Conservation (phyloP, 345 rosid species). For the Acer yangbiense region DNA sequence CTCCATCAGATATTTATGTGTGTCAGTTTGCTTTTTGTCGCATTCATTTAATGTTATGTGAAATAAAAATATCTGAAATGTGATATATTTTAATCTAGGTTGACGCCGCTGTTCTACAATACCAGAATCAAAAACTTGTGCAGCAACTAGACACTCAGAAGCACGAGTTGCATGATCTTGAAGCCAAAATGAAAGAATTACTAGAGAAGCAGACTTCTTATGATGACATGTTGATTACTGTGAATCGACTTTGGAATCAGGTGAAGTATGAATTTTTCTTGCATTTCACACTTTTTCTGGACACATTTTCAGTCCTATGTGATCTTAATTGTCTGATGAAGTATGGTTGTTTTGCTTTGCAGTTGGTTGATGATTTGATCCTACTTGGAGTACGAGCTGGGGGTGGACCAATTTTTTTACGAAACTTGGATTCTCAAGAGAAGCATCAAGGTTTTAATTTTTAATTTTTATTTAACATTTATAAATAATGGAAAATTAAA, state of each 20-base stretch:
- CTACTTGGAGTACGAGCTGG: constrained; percentile 80
- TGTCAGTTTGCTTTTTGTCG: not conserved
- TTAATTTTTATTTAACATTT: not conserved
- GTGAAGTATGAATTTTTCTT: constrained; percentile 30
- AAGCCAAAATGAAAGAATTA: constrained; percentile 54
- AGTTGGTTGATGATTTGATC: constrained; percentile 90
- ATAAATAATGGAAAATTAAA: not conserved
- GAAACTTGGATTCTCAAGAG: constrained; percentile 46
- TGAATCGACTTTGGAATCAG: constrained; percentile 82
- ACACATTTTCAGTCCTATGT: not conserved
- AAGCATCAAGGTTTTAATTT: constrained; percentile 48
- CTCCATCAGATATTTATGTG: not conserved
- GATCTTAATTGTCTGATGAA: not conserved
- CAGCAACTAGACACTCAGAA: constrained; percentile 79
- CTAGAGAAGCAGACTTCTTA: constrained; percentile 60
- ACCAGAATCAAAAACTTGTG: constrained; percentile 81
- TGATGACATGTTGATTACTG: constrained; percentile 58
- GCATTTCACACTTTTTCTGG: not conserved
- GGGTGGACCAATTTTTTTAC: constrained; percentile 44
- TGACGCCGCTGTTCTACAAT: constrained; percentile 76
- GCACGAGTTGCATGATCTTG: constrained; percentile 67
- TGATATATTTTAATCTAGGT: constrained; percentile 42
- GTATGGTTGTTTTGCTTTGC: constrained; percentile 22
- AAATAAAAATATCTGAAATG: not conserved
- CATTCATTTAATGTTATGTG: not conserved